phyloP scores from a whole-genome alignment of 441 rosid genomes.

The Codiaeum variegatum region DNA sequence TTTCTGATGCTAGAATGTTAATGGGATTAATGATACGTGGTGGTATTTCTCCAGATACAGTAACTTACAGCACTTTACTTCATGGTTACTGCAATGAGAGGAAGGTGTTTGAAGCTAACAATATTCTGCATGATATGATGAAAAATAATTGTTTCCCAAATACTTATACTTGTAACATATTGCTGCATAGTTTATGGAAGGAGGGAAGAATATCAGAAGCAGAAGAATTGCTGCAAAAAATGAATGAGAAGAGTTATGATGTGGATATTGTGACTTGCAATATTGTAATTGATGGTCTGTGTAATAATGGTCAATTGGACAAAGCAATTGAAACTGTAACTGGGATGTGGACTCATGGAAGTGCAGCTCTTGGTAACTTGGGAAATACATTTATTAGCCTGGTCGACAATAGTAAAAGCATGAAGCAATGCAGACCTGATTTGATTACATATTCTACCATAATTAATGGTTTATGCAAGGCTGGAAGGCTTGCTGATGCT shows the following conservation, averaged over 20 bases:
- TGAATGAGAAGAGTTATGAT: conserved; percentile 75
- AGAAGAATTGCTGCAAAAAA: conserved; percentile 75
- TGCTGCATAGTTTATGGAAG: conserved; percentile 82
- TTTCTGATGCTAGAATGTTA: conserved; percentile 62
- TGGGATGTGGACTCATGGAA: conserved; percentile 82
- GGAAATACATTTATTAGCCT: conserved; percentile 71
- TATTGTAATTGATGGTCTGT: conserved; percentile 77
- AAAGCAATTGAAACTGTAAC: conserved; percentile 76
- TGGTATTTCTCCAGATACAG: conserved; percentile 63
- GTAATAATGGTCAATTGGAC: conserved; percentile 69
- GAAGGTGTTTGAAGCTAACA: conserved; percentile 54
- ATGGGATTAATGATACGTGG: conserved; percentile 52
- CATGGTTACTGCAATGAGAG: conserved; percentile 71
- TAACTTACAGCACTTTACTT: conserved; percentile 71
- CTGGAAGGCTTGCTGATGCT: conserved; percentile 75
- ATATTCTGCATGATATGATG: conserved; percentile 71
- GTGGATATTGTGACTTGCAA: conserved; percentile 88
- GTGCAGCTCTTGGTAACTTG: conserved; percentile 82
- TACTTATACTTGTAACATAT: conserved; percentile 69
- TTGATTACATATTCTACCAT: conserved; percentile 72
- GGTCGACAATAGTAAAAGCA: conserved; percentile 51
- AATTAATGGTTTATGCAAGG: conserved; percentile 73
- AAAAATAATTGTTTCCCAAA: conserved; percentile 63
- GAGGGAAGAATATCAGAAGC: conserved; percentile 74
- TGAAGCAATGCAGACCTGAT: conserved; percentile 74